phyloP scores from a whole-genome alignment of 2,329 filamentous ascomycete genomes.

The Pseudocercospora musae region DNA sequence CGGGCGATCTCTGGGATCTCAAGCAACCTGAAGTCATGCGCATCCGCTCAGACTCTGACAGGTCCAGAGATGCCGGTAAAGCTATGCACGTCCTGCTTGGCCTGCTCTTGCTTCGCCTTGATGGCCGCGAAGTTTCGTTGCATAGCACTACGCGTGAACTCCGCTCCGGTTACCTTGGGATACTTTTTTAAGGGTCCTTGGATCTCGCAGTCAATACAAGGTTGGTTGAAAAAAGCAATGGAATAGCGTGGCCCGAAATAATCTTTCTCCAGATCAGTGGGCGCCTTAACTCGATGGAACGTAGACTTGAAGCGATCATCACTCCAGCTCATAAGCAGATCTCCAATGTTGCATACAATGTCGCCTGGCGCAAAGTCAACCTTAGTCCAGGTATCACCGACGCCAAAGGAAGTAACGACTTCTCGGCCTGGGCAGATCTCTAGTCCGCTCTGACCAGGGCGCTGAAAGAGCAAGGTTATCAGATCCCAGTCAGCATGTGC shows the following conservation, averaged over 20 bases:
- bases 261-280: slow-evolving; percentile 48
- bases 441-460: slow-evolving; percentile 57
- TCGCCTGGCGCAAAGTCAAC: slow-evolving; percentile 54
- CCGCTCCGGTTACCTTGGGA: slow-evolving; percentile 56
- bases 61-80: not conserved
- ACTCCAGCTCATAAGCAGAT: slow-evolving; percentile 64
- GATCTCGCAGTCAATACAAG: slow-evolving; percentile 55
- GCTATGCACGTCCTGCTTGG: not conserved
- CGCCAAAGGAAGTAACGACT: slow-evolving; percentile 56
- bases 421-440: slow-evolving; percentile 65
- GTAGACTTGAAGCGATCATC: slow-evolving; percentile 67
- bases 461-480: slow-evolving; percentile 62
- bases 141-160: slow-evolving; percentile 59
- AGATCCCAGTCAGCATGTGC: slow-evolving; percentile 64
- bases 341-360: slow-evolving; percentile 65
- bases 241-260: slow-evolving; percentile 61
- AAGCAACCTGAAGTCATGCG: no score
- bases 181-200: slow-evolving; percentile 63
- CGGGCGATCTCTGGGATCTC: no score
- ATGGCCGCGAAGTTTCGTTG: slow-evolving; percentile 48
- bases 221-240: slow-evolving; percentile 66
- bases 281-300: slow-evolving; percentile 62
- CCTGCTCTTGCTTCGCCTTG: slow-evolving; percentile 6
- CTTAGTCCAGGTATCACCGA: slow-evolving; percentile 61
- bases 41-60: no score